These are phyloP conservation scores for Cornus kousa DNA, from an alignment of 148 eudicot genomes.

Conservation along the genomic window DNA sequence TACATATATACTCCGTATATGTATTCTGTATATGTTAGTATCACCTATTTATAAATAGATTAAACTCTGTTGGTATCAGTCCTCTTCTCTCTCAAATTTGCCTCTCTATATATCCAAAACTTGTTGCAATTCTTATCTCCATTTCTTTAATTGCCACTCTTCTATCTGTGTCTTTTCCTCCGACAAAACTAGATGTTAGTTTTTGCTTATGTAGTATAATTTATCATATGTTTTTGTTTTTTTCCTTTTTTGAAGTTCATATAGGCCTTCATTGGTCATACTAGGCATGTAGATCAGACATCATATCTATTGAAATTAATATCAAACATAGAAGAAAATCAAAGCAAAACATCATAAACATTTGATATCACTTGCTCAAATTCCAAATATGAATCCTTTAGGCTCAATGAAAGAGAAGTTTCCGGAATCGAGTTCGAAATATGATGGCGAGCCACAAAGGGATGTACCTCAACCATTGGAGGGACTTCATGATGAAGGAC, in stretches of 20 bases:
- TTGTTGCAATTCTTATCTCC: background rate
- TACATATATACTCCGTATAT: too few species aligned
- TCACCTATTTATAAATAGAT: background rate
- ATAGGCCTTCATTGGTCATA: too few species aligned
- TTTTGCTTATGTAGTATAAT: too few species aligned
- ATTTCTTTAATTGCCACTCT: background rate
- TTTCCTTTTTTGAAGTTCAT: too few species aligned
- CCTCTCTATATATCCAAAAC: background rate
- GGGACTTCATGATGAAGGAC: slow-evolving; percentile 38
- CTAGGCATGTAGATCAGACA: too few species aligned
- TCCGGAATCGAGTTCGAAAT: background rate
- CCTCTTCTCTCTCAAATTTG: background rate
- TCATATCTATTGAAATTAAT: too few species aligned
- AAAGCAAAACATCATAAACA: too few species aligned
- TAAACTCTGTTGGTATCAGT: background rate
- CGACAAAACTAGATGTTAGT: too few species aligned
- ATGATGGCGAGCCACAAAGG: background rate
- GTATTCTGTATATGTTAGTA: background rate
- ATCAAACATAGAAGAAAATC: too few species aligned
- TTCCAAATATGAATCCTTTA: slow-evolving; percentile 20
- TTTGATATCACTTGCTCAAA: background rate
- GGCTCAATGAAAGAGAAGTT: slow-evolving; percentile 17
- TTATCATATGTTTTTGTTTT: too few species aligned
- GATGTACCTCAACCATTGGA: slow-evolving; percentile 43
- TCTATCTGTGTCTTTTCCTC: background rate